Evolutionary conservation across 2,329 filamentous ascomycete genomes (phyloP), one percentile per base, ranked within the genome.

Genomic region (Alternaria arborescens): DNA sequence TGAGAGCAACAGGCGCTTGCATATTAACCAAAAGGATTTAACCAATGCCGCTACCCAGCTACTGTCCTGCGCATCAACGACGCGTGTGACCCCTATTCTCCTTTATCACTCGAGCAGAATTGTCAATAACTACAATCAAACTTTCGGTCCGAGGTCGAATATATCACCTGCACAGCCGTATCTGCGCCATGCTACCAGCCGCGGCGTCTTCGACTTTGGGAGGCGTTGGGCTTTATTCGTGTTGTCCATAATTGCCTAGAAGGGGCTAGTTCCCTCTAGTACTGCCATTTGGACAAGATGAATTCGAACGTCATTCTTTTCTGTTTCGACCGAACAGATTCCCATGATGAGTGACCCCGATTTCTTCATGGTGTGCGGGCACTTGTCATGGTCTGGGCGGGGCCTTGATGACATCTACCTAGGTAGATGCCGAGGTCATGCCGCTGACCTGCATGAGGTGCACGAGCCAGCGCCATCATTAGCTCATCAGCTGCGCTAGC

Each of bases 401-500:
- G 54, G 48, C 26, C 44, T 41, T 53, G 48, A 58, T 61, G 58
- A 58, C 54, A 61, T 50, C 26, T 66, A 42, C 55, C 58, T 24
- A 24, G 24, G 24, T 24, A 24, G 24, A 24, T 66, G 55, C 58
- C 58, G 54, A 51, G 52, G 48, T 52, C 44, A 60, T 51, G 52
- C 57, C 55, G 52, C 62, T 64, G 61, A 63, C 65, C 58, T 62
- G 62, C 61, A 62, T 61, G 48, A 41, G 3, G 36, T 34, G 53
- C 58, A 55, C 59, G 51, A 56, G 52, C 57, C 51, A 56, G 43
- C 42, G 53, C 53, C 43, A 64, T 58, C 30, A 57, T 58, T 51
- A 61, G 55, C 59, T 58, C 30, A 57, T 58, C 43, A 61, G 55
- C 61, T 57, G 47, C 53, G 47, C 53, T 60, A 60, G 38, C 42